These are phyloP conservation scores for Warburgia ugandensis DNA, from an alignment of 164 flowering plant species.

Conservation along the genomic window DNA sequence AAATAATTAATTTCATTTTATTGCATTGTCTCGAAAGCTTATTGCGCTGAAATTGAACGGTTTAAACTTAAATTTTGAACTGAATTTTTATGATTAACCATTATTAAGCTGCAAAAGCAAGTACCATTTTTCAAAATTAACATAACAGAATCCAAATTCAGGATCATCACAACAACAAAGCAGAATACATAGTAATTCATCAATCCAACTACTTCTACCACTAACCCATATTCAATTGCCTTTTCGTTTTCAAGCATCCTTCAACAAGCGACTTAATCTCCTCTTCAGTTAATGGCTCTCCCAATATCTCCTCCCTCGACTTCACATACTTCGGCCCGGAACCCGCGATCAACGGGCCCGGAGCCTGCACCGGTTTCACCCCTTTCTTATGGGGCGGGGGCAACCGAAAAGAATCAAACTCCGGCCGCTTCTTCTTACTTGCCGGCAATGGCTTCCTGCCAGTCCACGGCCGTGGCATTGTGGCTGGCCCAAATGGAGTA, in stretches of 20 bases:
- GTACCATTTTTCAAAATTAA: no score
- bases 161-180: no score
- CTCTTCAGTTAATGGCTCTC: conserved; percentile 67
- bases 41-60: no score
- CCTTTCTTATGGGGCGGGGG: conserved; percentile 55
- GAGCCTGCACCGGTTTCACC: conserved; percentile 81
- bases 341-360: conserved; percentile 79
- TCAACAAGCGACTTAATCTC: conserved; percentile 25
- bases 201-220: no score
- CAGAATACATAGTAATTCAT: no score
- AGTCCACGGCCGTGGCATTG: conserved; percentile 20
- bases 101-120: no score
- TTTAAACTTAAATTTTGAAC: no score
- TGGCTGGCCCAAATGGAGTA: conserved; percentile 13
- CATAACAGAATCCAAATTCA: no score
- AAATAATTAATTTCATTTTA: no score
- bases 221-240: conserved; percentile 19
- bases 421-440: conserved; percentile 12
- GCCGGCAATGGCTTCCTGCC: conserved; percentile 13
- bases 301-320: conserved; percentile 37
- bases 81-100: no score
- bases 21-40: no score
- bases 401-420: conserved; percentile 13
- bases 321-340: conserved; percentile 39
- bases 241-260: conserved; percentile 8